A percentile compares a stretch with the other conserved stretches of the same genome.
Evolutionary conservation across 2,329 filamentous ascomycete species (phyloP).

Genomic region (Aspergillus puulaauensis): DNA sequence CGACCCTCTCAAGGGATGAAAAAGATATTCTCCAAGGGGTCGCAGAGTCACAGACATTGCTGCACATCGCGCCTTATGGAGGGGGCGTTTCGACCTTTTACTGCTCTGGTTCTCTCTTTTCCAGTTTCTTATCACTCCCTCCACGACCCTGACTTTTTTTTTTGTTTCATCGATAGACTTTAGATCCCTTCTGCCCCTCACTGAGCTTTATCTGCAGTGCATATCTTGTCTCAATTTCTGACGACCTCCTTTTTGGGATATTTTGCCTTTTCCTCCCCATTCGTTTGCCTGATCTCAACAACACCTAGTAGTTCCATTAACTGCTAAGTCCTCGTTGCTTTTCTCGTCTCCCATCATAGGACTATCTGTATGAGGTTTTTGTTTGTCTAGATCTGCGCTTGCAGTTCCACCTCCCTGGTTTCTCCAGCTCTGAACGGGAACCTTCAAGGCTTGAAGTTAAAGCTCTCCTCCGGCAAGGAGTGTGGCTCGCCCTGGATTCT

Average conservation of each 20-base stretch:
- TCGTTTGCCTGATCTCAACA: background rate
- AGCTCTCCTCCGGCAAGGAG: conserved; percentile 19
- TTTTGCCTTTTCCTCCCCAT: background rate
- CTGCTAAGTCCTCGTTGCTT: background rate
- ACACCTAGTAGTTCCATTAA: background rate
- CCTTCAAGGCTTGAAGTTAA: background rate
- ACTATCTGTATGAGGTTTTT: background rate
- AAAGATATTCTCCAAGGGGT: background rate
- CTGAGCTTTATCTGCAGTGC: conserved; percentile 1
- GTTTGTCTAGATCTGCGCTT: conserved; percentile 4
- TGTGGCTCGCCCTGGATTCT: conserved; percentile 15
- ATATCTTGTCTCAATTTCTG: conserved; percentile 1
- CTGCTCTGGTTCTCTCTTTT: background rate
- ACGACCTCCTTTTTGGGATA: conserved; percentile 3
- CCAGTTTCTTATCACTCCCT: background rate
- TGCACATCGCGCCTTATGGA: background rate
- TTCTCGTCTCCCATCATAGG: conserved; percentile 2
- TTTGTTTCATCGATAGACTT: background rate
- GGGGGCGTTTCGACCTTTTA: background rate
- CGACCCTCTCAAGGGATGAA: background rate
- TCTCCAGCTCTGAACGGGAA: conserved; percentile 1
- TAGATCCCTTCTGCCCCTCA: background rate
- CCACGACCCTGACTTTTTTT: background rate
- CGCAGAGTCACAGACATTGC: background rate
- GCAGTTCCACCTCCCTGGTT: conserved; percentile 15